Evolutionary conservation across 2,329 filamentous ascomycete genomes (phyloP).

Genomic region (Paradendryphiella salina): DNA sequence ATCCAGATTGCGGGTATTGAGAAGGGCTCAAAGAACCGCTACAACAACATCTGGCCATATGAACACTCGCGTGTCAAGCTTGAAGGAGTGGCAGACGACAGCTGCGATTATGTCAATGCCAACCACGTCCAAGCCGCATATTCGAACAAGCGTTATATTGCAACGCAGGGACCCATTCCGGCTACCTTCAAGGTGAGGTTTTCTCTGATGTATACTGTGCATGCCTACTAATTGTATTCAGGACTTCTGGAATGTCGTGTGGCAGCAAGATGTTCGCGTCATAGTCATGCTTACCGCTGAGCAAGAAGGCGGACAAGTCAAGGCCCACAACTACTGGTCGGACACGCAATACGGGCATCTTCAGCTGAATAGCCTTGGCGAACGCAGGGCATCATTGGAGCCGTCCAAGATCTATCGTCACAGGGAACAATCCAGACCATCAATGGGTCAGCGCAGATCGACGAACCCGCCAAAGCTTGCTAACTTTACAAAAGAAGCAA

Average conservation of each 20-base stretch:
- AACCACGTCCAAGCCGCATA: conserved; percentile 79
- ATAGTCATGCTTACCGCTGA: conserved; percentile 97
- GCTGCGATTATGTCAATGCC: conserved; percentile 94
- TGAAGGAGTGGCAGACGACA: conserved; percentile 65
- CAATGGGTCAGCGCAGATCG: conserved; percentile 41
- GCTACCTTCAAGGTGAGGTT: conserved; percentile 80
- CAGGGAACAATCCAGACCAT: conserved; percentile 43
- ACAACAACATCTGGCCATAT: conserved; percentile 97
- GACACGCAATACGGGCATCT: conserved; percentile 76
- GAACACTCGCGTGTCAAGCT: conserved; percentile 89
- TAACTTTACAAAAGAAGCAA: conserved; percentile 33
- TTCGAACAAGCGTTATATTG: conserved; percentile 92
- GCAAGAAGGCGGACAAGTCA: conserved; percentile 87
- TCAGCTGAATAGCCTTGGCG: conserved; percentile 74
- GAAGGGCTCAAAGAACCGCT: conserved; percentile 92
- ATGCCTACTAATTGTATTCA: conserved; percentile 45
- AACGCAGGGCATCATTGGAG: conserved; percentile 80
- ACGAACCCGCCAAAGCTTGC: conserved; percentile 41
- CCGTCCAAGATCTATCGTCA: conserved; percentile 56
- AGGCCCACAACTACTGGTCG: conserved; percentile 94
- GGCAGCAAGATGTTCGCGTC: conserved; percentile 94
- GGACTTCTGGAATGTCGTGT: conserved; percentile 98
- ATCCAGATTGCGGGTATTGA: conserved; percentile 90
- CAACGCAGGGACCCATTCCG: conserved; percentile 89
- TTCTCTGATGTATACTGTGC: neutral